phyloP scores from a whole-genome alignment of 192 early-diverging fungal species.

The Backusella sp. region DNA sequence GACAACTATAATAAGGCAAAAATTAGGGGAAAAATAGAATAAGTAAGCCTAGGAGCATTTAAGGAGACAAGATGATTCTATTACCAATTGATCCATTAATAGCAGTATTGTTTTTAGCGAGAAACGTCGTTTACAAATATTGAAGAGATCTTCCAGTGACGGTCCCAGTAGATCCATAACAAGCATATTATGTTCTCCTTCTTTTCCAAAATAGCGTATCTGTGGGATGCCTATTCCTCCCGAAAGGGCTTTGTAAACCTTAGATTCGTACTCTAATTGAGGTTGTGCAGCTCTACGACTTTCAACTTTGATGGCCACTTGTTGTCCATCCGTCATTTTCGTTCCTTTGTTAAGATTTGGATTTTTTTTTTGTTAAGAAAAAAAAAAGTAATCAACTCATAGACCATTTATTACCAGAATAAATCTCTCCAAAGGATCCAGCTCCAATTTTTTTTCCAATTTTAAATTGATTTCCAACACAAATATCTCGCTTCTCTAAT shows the following conservation, averaged over 20 bases:
- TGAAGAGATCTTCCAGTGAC: constrained; percentile 89
- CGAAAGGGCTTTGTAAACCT: constrained; percentile 92
- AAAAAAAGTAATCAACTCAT: background rate
- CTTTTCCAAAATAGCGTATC: constrained; percentile 81
- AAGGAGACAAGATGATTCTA: background rate
- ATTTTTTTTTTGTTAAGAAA: too few species aligned
- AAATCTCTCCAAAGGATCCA: constrained; percentile 98
- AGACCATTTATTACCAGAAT: constrained; percentile 64
- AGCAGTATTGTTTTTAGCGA: constrained; percentile 84
- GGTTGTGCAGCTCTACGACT: constrained; percentile 92
- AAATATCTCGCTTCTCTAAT: constrained; percentile 48
- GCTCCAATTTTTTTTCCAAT: constrained; percentile 96
- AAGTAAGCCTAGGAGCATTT: background rate
- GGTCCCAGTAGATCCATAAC: constrained; percentile 88
- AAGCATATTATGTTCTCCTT: constrained; percentile 83
- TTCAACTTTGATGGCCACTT: constrained; percentile 98
- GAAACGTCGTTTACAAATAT: constrained; percentile 87
- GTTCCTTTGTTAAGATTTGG: constrained; percentile 51
- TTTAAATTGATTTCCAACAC: constrained; percentile 93
- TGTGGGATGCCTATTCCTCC: constrained; percentile 92
- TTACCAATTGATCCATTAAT: constrained; percentile 84
- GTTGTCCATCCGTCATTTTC: constrained; percentile 87
- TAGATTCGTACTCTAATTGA: constrained; percentile 96
- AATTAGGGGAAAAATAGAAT: background rate
- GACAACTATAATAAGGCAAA: constrained; percentile 39